phyloP scores from a whole-genome alignment of 73 alveolate species.

The Stentor coeruleus region DNA sequence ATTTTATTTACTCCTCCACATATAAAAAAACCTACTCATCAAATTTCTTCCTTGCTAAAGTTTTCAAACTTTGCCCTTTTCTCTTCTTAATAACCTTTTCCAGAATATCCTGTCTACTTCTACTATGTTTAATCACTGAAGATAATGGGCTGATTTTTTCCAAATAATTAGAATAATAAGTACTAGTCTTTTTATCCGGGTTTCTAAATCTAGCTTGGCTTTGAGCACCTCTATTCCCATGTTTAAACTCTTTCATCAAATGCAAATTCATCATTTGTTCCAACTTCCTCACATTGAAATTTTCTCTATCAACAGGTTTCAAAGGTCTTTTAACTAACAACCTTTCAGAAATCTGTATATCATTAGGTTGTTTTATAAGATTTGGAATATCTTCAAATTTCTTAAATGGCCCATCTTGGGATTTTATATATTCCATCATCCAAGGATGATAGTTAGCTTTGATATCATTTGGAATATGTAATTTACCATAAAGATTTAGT shows the following conservation, averaged over 20 bases:
- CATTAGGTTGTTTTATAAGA: neutral
- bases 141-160: neutral
- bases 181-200: neutral
- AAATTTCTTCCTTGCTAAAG: neutral
- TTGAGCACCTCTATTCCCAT: neutral
- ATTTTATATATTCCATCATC: neutral
- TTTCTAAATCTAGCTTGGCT: neutral
- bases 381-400: neutral
- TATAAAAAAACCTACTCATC: no score
- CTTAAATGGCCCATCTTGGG: neutral
- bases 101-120: neutral
- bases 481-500: neutral
- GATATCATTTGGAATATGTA: neutral
- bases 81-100: neutral
- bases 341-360: neutral
- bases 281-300: neutral
- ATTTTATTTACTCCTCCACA: no score
- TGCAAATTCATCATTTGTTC: neutral
- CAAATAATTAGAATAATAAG: neutral
- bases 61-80: neutral
- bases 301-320: neutral
- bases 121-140: neutral
- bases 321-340: neutral
- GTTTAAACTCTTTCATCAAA: neutral
- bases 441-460: neutral